Evolutionary conservation across 1,284 basidiomycete genomes (phyloP), one percentile per base, ranked within the genome.

Genomic region (Phellopilus nigrolimitatus): DNA sequence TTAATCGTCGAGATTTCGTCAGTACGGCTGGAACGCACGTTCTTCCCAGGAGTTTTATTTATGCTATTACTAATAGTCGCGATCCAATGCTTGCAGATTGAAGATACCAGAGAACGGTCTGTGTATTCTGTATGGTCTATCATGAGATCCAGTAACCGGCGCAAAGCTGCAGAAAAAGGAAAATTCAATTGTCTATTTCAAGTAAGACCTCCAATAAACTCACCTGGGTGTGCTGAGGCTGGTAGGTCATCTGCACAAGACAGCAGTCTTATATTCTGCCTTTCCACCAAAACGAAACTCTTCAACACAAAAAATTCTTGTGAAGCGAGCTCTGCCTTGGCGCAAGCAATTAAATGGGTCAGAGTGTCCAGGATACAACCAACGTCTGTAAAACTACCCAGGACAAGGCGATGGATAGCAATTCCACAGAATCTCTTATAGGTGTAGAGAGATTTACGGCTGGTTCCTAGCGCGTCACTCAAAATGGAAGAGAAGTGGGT

Each of bases 281-380:
- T 60, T 13, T 63, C 66, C 10, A 63, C 49, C 39, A 79, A 73
- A 2, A 75, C 36, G 3, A 57, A 53, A 31, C 64, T 66, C 56
- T 76, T 79, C n/a, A 82, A 60, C 4, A 28, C 45, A 19, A 49
- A 44, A 1, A 66, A 51, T 28, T 73, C 70, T 15, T 49, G 50
- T 6, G 58, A 28, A 1, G 54, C 56, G 10, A 78, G 53, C 0
- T 36, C 30, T 0, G 37, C 49, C 21, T 57, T 61, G 6, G 71
- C 64, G 41, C 53, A 53, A 5, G 40, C 25, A 21, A 46, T 27
- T 31, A 61, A 28, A 27, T 56, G 19, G 31, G 45, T 39, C 13
- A 60, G 34, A 21, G 47, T 46, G 1, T 50, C 17, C 37, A 55
- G 51, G 13, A 57, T 46, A 24, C 53, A 17, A 17, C 9, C 50